Base-by-base conservation (phyloP, 2,329 filamentous ascomycete genomes). In the Elsinoe perseae region DNA sequence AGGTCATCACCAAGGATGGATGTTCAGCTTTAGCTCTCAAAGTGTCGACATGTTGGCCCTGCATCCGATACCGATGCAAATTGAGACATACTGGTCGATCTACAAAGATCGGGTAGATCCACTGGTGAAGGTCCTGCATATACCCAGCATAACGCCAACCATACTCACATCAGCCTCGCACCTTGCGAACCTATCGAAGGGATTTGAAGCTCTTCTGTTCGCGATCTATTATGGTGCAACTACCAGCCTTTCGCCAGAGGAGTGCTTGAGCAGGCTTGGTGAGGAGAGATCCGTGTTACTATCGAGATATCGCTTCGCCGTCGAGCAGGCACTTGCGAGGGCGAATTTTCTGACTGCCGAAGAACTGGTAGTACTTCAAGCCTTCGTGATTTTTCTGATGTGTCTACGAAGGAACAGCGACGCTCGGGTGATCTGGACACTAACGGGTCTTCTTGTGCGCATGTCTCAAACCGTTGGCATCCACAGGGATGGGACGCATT, bases 21-120 rank as follows among this genome's bases (percentile, higher is more conserved):
- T 90, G 23, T 80, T 90, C 60, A 85, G 86, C 6, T 87, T 87
- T 66, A 83, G 80, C 59, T 89, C 86, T 1, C 77, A 80, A n/a
- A 81, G 80, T 60, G 82, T 88, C 23, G 80, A 89, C 62, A 72
- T 89, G 61, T 71, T 77, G 16, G 73, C 77, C 40, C 72, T 86
- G 12, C 86, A 89, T 62, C 86, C 86, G 1, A 65, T 82, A 0
- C 78, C 83, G 0, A 81, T 81, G 1, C 83, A 85, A 60, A 83
- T 86, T 50, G 77, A 77, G 0, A 80, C 80, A 50, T 80, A 88
- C 56, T 89, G 86, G 86, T 78, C 82, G 50, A 76, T 83, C 9
- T 90, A 82, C 68, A 79, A 84, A 60, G 83, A 88, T 61, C 88
- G 87, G 54, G 85, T 90, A 7, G 85, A 90, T 63, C 84, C 86